Conservation (phyloP, 129 eudicot species). For the Centella asiatica region DNA sequence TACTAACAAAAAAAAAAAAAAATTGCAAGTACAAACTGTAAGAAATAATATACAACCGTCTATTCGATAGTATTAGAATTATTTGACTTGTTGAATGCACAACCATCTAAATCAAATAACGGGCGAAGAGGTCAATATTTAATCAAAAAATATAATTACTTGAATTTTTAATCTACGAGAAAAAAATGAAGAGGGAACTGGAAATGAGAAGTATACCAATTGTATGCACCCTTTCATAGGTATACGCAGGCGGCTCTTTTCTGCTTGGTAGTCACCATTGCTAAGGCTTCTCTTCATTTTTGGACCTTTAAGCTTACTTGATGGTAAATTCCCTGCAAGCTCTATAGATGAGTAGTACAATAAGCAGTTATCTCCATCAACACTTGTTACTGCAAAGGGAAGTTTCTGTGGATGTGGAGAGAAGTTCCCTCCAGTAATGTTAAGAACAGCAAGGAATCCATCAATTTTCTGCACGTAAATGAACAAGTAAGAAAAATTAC, state of each 20-base stretch:
- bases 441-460: conserved; percentile 94
- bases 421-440: conserved; percentile 80
- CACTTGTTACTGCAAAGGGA: conserved; percentile 85
- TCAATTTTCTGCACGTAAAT: conserved; percentile 71
- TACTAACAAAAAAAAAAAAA: neutral
- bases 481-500: neutral
- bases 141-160: neutral
- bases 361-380: conserved; percentile 80
- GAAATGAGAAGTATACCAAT: conserved; percentile 41
- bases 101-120: neutral
- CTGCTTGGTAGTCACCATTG: conserved; percentile 40
- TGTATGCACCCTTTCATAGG: conserved; percentile 96
- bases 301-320: conserved; percentile 35
- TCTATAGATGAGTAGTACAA: conserved; percentile 80
- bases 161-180: neutral
- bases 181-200: neutral
- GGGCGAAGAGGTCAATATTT: neutral
- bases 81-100: neutral
- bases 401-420: conserved; percentile 92
- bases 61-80: neutral
- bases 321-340: conserved; percentile 42
- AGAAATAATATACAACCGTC: neutral
- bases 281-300: conserved; percentile 53
- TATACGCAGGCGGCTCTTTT: conserved; percentile 56
- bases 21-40: neutral